A percentile compares a stretch with the other conserved stretches of the same genome.
Conservation (phyloP, 73 alveolate species). For the Paramecium biaurelia region DNA sequence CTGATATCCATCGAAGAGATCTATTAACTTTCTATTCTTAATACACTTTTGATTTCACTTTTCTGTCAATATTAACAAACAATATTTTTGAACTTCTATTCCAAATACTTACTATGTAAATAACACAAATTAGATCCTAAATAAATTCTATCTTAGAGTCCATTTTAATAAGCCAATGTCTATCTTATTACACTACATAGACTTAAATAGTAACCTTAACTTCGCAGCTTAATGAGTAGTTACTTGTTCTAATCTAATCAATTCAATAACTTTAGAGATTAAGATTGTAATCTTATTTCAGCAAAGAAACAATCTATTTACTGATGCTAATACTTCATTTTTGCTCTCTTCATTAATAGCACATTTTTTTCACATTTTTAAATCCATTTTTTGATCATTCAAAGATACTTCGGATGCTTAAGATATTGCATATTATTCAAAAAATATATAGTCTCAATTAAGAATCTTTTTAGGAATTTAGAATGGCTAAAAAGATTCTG, state of each 20-base stretch:
- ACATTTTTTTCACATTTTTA: conserved; percentile 3
- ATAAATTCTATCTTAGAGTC: background rate
- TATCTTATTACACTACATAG: background rate
- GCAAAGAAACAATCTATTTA: background rate
- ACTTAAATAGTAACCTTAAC: background rate
- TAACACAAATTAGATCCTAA: conserved; percentile 8
- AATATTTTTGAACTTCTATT: background rate
- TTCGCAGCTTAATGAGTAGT: background rate
- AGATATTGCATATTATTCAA: background rate
- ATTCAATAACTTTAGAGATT: background rate
- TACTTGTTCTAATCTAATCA: background rate
- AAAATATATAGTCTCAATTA: background rate
- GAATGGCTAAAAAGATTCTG: conserved; percentile 41
- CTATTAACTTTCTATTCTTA: too few species aligned
- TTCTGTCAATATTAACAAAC: conserved; percentile 5
- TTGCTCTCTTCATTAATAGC: background rate
- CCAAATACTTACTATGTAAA: background rate
- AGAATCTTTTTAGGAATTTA: background rate
- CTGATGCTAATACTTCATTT: background rate
- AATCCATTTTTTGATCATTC: background rate
- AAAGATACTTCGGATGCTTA: background rate
- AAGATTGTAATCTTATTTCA: background rate
- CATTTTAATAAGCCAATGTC: background rate
- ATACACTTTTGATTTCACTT: conserved; percentile 29
- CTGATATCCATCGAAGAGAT: too few species aligned